Evolutionary conservation across 768 basidiomycete species (phyloP).

Genomic region (Plicaturopsis crispa): DNA sequence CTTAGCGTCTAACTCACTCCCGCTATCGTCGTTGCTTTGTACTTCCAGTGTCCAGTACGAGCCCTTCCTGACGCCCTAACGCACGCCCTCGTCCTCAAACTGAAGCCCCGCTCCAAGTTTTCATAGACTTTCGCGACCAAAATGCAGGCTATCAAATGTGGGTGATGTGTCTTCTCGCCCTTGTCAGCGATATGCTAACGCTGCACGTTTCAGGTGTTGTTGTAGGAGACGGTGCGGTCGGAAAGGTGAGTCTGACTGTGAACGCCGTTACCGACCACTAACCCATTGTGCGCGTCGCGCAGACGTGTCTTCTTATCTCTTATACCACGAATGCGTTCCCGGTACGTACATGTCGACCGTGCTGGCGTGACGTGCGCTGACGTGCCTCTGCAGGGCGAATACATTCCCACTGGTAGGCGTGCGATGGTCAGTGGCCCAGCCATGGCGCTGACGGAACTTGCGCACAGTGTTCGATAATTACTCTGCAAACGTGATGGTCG

Average conservation of each 20-base stretch:
- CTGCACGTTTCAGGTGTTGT: conserved; percentile 70
- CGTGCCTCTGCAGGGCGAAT: conserved; percentile 65
- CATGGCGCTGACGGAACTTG: conserved; percentile 4
- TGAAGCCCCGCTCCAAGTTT: too few species aligned
- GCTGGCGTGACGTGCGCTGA: conserved; percentile 9
- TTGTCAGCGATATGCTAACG: conserved; percentile 22
- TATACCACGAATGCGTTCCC: conserved; percentile 99
- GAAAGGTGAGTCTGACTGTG: conserved; percentile 60
- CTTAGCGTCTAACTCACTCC: too few species aligned
- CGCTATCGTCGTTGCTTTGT: too few species aligned
- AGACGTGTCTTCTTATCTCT: conserved; percentile 99
- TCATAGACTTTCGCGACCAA: too few species aligned
- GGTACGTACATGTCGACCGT: conserved; percentile 40
- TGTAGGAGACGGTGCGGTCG: conserved; percentile 97
- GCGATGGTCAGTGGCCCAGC: not conserved
- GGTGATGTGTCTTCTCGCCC: conserved; percentile 21
- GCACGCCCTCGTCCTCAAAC: too few species aligned
- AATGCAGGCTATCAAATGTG: conserved; percentile 93
- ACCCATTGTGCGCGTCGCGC: conserved; percentile 14
- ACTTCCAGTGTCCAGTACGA: too few species aligned
- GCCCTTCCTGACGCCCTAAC: too few species aligned
- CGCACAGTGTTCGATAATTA: conserved; percentile 95
- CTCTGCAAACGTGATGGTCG: conserved; percentile 97
- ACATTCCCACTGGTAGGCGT: conserved; percentile 82
- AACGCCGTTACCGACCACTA: too few species aligned